phyloP scores from a whole-genome alignment of 768 basidiomycete genomes.

The Trametopsis cervina region DNA sequence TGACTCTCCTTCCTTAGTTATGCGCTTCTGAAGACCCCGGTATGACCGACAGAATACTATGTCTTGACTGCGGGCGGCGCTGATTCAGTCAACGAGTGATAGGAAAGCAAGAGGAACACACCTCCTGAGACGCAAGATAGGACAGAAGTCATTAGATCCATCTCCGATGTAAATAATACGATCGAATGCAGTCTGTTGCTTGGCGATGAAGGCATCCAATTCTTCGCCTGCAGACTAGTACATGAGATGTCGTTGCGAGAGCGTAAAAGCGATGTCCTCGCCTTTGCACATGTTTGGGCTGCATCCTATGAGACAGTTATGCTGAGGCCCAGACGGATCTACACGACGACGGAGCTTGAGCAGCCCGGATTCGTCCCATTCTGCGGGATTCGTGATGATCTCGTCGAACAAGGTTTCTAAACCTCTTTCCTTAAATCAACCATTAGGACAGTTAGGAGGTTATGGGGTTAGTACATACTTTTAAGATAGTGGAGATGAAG shows the following conservation, averaged over 20 bases:
- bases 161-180: slow-evolving; percentile 90
- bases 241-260: background rate
- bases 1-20: slow-evolving; percentile 59
- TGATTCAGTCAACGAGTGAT: background rate
- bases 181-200: slow-evolving; percentile 57
- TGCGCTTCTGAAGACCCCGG: slow-evolving; percentile 75
- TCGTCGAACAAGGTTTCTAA: slow-evolving; percentile 69
- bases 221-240: slow-evolving; percentile 64
- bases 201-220: slow-evolving; percentile 70
- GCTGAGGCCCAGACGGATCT: slow-evolving; percentile 71
- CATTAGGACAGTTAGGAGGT: slow-evolving; percentile 23
- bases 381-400: slow-evolving; percentile 89
- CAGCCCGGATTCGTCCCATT: slow-evolving; percentile 65
- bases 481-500: slow-evolving; percentile 85
- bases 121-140: slow-evolving; percentile 74
- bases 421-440: slow-evolving; percentile 37
- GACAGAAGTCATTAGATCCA: slow-evolving; percentile 94
- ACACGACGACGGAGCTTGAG: slow-evolving; percentile 73
- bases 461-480: slow-evolving; percentile 38
- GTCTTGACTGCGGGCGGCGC: slow-evolving; percentile 55
- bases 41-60: slow-evolving; percentile 70
- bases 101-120: slow-evolving; percentile 25
- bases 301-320: slow-evolving; percentile 82
- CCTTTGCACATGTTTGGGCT: slow-evolving; percentile 99
- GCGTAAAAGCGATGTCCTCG: slow-evolving; percentile 17